Evolutionary conservation across 1,284 basidiomycete genomes (phyloP), one percentile per base, ranked within the genome.

Genomic region (Malassezia furfur): DNA sequence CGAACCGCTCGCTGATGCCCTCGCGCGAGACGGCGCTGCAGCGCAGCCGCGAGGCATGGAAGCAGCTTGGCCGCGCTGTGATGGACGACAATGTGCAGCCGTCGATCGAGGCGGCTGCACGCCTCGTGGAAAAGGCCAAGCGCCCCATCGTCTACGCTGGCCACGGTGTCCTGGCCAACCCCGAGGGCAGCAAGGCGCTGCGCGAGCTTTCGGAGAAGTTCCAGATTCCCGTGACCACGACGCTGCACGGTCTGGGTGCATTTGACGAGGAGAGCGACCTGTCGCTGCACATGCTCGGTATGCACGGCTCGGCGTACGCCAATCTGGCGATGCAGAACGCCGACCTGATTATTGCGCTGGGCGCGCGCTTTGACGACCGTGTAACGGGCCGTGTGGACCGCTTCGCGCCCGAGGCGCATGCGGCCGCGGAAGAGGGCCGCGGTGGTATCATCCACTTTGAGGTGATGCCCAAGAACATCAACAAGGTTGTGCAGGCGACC

Each of bases 401-500:
- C 78, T 98, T 98, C 68, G 93, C 90, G 0, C 93, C 93, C 28
- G 87, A 85, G 21, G 93, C 93, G 0, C 80, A 82, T 50, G 86
- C 86, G 15, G 93, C 93, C 12, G 91, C 93, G 4, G 78, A 82
- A 2, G 81, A 86, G 70, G 88, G 90, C 49, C 82, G 83, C 1
- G 93, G 94, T 28, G 94, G 93, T 52, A 96, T 98, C 79, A 91
- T 98, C 70, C 93, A 98, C 79, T 96, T 96, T 73, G 94, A 98
- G 79, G 91, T 98, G 66, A 85, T 86, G 79, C 89, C 93, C 48
- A 96, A 98, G 81, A 98, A 98, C 79, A 83, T 98, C 78, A 98
- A 98, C 83, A 98, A 98, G 79, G 91, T 98, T 60, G 84, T 98
- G 50, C 85, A 98, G 66, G 91, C 94, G 25, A 85, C 87, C 47